Base-by-base conservation (phyloP, 139 green algal genomes). In the Coelastrella sp. region DNA sequence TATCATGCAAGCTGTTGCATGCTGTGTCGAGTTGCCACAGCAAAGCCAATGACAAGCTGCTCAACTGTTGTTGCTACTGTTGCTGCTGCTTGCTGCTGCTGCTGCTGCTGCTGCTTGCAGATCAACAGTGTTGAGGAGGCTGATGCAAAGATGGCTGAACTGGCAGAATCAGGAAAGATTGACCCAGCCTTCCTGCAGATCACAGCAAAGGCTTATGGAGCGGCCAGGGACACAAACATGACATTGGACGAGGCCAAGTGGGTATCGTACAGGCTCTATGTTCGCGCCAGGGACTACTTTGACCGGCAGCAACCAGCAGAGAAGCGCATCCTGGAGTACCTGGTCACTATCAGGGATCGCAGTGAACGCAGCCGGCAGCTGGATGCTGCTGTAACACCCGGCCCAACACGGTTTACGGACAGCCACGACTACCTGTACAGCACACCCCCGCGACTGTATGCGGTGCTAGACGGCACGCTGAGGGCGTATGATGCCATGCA, bases 271-370 rank as follows among this genome's bases (percentile, higher is more conserved):
- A 57, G 82, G 21, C 43, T 87, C 57, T 87, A 87, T 59, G 6
- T 87, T 25, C 40, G 62, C 17, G 90, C 90, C 0, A 73, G 88
- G 27, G 88, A 94, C 87, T 71, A 92, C 79, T 94, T 92, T 84
- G 88, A 94, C 68, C 87, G 88, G 21, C 83, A 94, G 85, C 88
- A 94, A 79, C 88, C 90, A 15, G 64, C 48, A 6, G 90, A 94
- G 88, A 92, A 94, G 88, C 88, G 90, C 37, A 92, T 94, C 83
- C 77, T 94, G 43, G 88, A 94, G 87, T 94, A 94, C 88, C 79
- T 94, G 32, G 45, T 85, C 30, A 86, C 50, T 51, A 76, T 86
- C 37, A 35, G 81, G 2, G 81, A 86, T 64, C 43, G 43, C 9
- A 25, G 30, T 32, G 85, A 89, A 85, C 72, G 89, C 25, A 72